These are phyloP conservation scores for Cucumis melo DNA, from an alignment of 306 rosid genomes.

Conservation along the genomic window DNA sequence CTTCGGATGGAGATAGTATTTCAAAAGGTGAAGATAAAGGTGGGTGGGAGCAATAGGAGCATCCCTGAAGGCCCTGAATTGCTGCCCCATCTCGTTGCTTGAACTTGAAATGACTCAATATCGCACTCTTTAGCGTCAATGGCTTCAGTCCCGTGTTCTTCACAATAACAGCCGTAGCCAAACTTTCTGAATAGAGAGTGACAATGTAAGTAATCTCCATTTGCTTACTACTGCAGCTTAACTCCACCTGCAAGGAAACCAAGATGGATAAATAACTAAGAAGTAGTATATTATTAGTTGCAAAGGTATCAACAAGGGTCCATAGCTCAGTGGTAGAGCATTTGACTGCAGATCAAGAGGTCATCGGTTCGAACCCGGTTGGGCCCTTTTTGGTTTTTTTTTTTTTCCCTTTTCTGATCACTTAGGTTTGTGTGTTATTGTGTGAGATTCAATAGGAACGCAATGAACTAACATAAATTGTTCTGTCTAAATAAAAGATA, in stretches of 20 bases:
- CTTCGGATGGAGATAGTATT: slow-evolving; percentile 55
- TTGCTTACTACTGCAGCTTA: slow-evolving; percentile 28
- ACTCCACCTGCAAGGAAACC: slow-evolving; percentile 27
- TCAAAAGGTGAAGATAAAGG: slow-evolving; percentile 70
- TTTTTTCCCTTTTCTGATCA: too few relatives aligned
- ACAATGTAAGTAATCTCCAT: slow-evolving; percentile 66
- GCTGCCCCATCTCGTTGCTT: slow-evolving; percentile 62
- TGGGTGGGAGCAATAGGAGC: slow-evolving; percentile 53
- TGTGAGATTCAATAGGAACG: neutral
- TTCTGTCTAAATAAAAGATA: neutral
- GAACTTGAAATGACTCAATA: slow-evolving; percentile 63
- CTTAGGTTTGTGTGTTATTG: too few relatives aligned
- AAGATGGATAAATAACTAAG: neutral
- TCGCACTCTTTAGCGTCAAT: slow-evolving; percentile 46
- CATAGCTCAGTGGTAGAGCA: too few relatives aligned
- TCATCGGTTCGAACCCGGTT: too few relatives aligned
- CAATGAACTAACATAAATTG: neutral
- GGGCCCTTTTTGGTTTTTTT: too few relatives aligned
- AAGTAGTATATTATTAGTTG: too few relatives aligned
- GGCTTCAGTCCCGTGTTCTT: slow-evolving; percentile 55
- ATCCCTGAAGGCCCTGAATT: slow-evolving; percentile 62
- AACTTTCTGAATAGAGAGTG: slow-evolving; percentile 62
- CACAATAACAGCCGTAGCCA: slow-evolving; percentile 78
- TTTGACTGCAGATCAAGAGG: too few relatives aligned
- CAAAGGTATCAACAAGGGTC: too few relatives aligned